Percentiles rank a stretch among this genome's conserved stretches.
These are phyloP conservation scores for Mycena amicta DNA, from an alignment of 768 basidiomycete species.

Conservation along the genomic window DNA sequence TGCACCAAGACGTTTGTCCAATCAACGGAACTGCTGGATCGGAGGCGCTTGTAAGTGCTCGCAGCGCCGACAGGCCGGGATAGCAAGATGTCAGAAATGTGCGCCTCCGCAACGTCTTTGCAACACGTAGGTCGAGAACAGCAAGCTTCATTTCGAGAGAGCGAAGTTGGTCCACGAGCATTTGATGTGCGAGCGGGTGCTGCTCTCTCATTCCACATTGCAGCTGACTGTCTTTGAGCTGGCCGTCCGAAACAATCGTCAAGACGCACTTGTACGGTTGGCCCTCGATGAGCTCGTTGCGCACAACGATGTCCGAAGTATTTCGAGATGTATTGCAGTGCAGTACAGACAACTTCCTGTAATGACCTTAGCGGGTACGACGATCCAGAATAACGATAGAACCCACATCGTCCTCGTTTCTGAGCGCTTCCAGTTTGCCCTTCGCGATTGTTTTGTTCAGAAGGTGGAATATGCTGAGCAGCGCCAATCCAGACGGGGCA, in stretches of 20 bases:
- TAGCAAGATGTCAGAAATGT: conserved; percentile 17
- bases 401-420: too few relatives aligned
- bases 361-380: neutral
- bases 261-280: conserved; percentile 21
- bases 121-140: conserved; percentile 25
- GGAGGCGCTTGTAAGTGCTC: conserved; percentile 26
- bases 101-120: too few relatives aligned
- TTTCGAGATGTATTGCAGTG: conserved; percentile 29
- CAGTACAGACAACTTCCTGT: conserved; percentile 28
- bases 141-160: conserved; percentile 6
- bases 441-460: too few relatives aligned
- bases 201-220: conserved; percentile 28
- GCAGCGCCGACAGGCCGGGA: conserved; percentile 14
- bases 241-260: neutral
- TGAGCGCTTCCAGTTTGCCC: too few relatives aligned
- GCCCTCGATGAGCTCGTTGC: conserved; percentile 24
- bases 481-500: too few relatives aligned
- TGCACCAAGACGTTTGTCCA: conserved; percentile 19
- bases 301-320: conserved; percentile 26
- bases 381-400: too few relatives aligned
- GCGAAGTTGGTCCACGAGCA: too few relatives aligned
- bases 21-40: conserved; percentile 19
- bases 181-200: too few relatives aligned
- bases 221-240: conserved; percentile 14
- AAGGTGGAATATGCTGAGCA: too few relatives aligned